Conservation (phyloP, 768 basidiomycete species). For the Omphalotus guepiniiformis region DNA sequence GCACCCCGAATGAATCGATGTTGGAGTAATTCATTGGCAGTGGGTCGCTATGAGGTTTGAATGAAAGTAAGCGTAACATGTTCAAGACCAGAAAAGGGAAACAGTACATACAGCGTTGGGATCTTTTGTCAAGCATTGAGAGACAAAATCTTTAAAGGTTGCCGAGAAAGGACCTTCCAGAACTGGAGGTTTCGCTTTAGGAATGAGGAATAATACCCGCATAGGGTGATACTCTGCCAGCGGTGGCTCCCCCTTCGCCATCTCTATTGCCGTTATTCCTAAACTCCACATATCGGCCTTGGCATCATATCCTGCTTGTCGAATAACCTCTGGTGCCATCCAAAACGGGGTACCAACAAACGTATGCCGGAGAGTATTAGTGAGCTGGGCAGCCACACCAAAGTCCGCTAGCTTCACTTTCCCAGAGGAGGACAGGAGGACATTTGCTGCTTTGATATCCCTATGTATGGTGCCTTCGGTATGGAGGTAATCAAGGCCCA, state of each 20-base stretch:
- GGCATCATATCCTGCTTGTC: constrained; percentile 92
- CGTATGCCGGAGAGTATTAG: constrained; percentile 90
- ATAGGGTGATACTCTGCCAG: constrained; percentile 97
- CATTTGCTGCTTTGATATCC: constrained; percentile 98
- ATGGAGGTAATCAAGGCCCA: constrained; percentile 96
- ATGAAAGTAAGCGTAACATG: constrained; percentile 10
- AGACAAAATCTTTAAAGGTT: constrained; percentile 92
- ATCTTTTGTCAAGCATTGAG: constrained; percentile 90
- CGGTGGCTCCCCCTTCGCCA: constrained; percentile 97
- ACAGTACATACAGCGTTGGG: constrained; percentile 56
- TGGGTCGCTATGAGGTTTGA: constrained; percentile 62
- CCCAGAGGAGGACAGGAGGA: constrained; percentile 85
- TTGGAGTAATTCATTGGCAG: constrained; percentile 88
- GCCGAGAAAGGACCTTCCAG: constrained; percentile 82
- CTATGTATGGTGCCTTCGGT: constrained; percentile 94
- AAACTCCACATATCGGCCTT: constrained; percentile 98
- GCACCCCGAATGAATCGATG: constrained; percentile 90
- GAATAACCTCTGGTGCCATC: constrained; percentile 99
- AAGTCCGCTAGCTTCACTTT: constrained; percentile 98
- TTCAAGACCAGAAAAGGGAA: no score
- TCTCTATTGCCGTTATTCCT: constrained; percentile 96
- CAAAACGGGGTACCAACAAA: constrained; percentile 97
- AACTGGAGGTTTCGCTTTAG: constrained; percentile 90
- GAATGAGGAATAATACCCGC: constrained; percentile 97
- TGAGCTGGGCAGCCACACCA: constrained; percentile 96